These are phyloP conservation scores for Phytophthora boehmeriae DNA, from an alignment of 352 stramenopile species.

Conservation along the genomic window DNA sequence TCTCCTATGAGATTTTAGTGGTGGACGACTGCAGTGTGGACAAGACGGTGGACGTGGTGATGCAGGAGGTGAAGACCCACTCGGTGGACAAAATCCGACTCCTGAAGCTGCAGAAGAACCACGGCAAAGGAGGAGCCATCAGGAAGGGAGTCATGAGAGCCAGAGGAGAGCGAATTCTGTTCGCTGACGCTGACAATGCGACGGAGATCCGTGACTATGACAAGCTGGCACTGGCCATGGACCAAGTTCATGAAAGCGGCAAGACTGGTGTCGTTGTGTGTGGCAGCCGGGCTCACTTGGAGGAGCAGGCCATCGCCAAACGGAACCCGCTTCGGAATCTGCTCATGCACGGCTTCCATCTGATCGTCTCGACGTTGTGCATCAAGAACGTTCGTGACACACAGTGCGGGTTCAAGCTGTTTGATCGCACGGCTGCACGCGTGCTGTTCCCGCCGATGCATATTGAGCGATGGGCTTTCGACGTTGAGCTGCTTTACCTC, in stretches of 20 bases:
- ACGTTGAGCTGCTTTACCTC: slow-evolving; percentile 94
- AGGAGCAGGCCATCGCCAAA: slow-evolving; percentile 86
- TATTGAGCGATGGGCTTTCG: slow-evolving; percentile 94
- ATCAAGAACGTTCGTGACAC: slow-evolving; percentile 91
- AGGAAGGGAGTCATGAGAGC: slow-evolving; percentile 89
- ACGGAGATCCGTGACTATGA: slow-evolving; percentile 91
- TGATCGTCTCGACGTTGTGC: slow-evolving; percentile 89
- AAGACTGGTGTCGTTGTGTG: slow-evolving; percentile 79
- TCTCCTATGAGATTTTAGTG: slow-evolving; percentile 91
- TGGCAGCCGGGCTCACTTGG: slow-evolving; percentile 90
- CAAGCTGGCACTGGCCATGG: slow-evolving; percentile 70
- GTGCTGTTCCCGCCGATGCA: slow-evolving; percentile 92
- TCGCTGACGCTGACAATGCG: slow-evolving; percentile 93
- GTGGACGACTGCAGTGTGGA: slow-evolving; percentile 94
- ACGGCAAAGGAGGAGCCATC: slow-evolving; percentile 92
- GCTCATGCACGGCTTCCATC: slow-evolving; percentile 93
- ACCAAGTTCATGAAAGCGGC: slow-evolving; percentile 26
- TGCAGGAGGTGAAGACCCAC: slow-evolving; percentile 53
- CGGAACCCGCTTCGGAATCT: slow-evolving; percentile 88
- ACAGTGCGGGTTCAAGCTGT: slow-evolving; percentile 96
- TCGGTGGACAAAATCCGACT: slow-evolving; percentile 72
- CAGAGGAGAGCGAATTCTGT: slow-evolving; percentile 82
- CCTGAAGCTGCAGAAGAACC: slow-evolving; percentile 83
- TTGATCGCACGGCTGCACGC: slow-evolving; percentile 83
- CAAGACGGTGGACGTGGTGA: slow-evolving; percentile 73